Evolutionary conservation across 257 asterid species (phyloP).

Genomic region (Capsicum chinense): DNA sequence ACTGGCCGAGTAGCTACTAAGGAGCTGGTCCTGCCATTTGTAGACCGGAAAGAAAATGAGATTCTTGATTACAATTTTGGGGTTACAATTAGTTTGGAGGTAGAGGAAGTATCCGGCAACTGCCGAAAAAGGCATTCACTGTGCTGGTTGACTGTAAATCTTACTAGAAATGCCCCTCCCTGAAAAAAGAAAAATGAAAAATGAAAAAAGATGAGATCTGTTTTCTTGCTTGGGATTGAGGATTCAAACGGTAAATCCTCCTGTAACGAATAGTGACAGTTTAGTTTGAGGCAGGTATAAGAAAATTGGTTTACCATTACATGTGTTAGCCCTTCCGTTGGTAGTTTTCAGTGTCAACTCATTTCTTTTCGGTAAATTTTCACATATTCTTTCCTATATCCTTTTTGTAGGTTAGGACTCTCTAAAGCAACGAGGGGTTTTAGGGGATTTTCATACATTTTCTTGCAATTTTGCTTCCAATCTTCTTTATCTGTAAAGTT

Average conservation of each 20-base stretch:
- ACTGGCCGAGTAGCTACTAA: constrained; percentile 89
- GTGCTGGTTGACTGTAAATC: constrained; percentile 42
- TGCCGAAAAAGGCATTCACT: constrained; percentile 37
- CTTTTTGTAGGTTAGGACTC: constrained; percentile 35
- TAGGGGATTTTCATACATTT: constrained; percentile 43
- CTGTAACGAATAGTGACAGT: constrained; percentile 53
- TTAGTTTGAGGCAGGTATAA: constrained; percentile 47
- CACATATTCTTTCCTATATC: constrained; percentile 33
- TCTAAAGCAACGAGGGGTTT: constrained; percentile 40
- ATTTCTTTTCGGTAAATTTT: constrained; percentile 28
- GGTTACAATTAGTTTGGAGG: constrained; percentile 41
- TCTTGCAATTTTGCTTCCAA: constrained; percentile 26
- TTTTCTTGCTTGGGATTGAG: constrained; percentile 41
- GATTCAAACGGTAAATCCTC: constrained; percentile 48
- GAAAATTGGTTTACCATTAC: constrained; percentile 42
- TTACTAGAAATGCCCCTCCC: constrained; percentile 30
- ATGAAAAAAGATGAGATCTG: constrained; percentile 36
- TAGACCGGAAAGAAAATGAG: constrained; percentile 37
- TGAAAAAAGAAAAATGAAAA: constrained; percentile 22
- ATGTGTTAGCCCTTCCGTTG: constrained; percentile 9
- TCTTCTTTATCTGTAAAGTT: constrained; percentile 50
- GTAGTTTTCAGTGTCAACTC: constrained; percentile 25
- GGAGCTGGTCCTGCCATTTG: constrained; percentile 31
- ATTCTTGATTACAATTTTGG: constrained; percentile 39
- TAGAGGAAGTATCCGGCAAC: constrained; percentile 40